These are phyloP conservation scores for Sideroxylon spinosum DNA, from an alignment of 179 eudicot species.

Conservation along the genomic window DNA sequence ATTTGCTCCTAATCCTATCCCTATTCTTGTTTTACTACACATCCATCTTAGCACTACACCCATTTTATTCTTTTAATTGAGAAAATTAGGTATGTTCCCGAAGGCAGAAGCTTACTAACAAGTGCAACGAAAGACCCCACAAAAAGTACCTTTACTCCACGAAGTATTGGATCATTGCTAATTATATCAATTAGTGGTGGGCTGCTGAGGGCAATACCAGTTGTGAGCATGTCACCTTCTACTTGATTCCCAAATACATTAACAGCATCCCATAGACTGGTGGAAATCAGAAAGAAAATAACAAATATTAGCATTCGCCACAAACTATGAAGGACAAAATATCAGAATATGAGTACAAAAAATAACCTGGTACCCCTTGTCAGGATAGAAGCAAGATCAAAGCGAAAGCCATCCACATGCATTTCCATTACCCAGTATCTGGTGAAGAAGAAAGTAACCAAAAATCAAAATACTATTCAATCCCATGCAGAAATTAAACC, in stretches of 20 bases:
- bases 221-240: slow-evolving; percentile 59
- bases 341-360: slow-evolving; percentile 19
- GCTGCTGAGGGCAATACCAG: slow-evolving; percentile 74
- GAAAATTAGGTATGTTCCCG: background rate
- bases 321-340: slow-evolving; percentile 8
- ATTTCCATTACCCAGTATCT: slow-evolving; percentile 98
- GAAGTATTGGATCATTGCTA: slow-evolving; percentile 88
- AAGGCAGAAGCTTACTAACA: background rate
- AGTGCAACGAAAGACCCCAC: slow-evolving; percentile 9
- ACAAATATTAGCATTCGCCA: background rate
- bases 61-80: slow-evolving; percentile 1
- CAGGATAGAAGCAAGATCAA: slow-evolving; percentile 96
- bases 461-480: slow-evolving; percentile 13
- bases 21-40: no score
- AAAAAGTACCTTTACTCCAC: slow-evolving; percentile 63
- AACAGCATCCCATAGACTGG: slow-evolving; percentile 80
- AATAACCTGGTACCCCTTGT: slow-evolving; percentile 89
- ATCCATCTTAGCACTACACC: no score
- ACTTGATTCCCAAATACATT: slow-evolving; percentile 72
- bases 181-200: slow-evolving; percentile 95
- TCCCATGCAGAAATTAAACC: slow-evolving; percentile 5
- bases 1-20: no score
- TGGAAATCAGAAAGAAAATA: slow-evolving; percentile 16
- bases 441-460: slow-evolving; percentile 22
- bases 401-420: slow-evolving; percentile 99